Conservation (phyloP, 2,329 filamentous ascomycete genomes). For the Penicillium sp. region DNA sequence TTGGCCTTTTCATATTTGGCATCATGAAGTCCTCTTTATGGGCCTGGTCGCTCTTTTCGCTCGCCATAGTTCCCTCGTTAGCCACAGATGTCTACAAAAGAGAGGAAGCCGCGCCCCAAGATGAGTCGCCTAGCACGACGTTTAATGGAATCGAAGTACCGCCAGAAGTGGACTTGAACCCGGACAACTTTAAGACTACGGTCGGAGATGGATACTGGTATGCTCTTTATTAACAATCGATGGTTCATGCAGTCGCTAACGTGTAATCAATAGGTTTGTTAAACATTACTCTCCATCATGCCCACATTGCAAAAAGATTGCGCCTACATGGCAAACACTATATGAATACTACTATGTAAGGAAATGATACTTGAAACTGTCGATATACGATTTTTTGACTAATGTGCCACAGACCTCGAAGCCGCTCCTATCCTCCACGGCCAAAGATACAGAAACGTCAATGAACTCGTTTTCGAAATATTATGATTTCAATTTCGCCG, state of each 20-base stretch:
- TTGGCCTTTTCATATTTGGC: constrained; percentile 9
- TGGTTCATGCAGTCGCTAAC: constrained; percentile 16
- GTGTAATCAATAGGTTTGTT: constrained; percentile 40
- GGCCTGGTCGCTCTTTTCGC: constrained; percentile 34
- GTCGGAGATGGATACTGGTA: constrained; percentile 52
- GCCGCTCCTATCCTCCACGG: constrained; percentile 53
- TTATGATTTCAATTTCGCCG: constrained; percentile 86
- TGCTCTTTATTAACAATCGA: constrained; percentile 16
- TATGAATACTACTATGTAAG: constrained; percentile 81
- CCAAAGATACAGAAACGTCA: constrained; percentile 47
- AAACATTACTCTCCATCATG: constrained; percentile 53
- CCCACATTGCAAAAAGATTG: constrained; percentile 72
- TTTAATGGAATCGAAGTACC: constrained; percentile 53
- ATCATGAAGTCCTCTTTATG: constrained; percentile 37
- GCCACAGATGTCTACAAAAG: constrained; percentile 29
- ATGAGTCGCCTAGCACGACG: constrained; percentile 30
- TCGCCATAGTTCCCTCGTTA: constrained; percentile 32
- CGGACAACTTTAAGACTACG: constrained; percentile 46
- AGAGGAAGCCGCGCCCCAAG: constrained; percentile 16
- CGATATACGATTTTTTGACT: constrained; percentile 14
- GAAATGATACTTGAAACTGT: constrained; percentile 8
- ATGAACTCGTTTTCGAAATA: constrained; percentile 70
- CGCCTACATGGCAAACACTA: constrained; percentile 81
- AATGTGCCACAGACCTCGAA: constrained; percentile 64
- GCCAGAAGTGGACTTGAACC: constrained; percentile 46